phyloP scores from a whole-genome alignment of 2,329 filamentous ascomycete species.

The Zasmidium angulare region DNA sequence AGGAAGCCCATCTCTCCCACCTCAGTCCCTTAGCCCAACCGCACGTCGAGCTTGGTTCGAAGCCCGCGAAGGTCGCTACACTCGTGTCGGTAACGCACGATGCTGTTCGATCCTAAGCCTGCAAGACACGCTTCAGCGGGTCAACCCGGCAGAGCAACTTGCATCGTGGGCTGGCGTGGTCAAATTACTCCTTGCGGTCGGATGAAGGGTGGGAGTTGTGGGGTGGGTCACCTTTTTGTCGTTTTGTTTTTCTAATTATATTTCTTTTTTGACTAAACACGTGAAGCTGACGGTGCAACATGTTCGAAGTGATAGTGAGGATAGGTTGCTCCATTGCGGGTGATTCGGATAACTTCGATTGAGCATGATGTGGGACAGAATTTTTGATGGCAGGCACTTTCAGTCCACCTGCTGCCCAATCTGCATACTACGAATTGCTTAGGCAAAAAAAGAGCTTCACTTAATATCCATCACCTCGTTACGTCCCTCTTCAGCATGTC shows the following conservation, averaged over 20 bases:
- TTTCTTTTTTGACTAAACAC: background rate
- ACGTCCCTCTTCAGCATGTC: slow-evolving; percentile 47
- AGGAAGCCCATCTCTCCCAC: background rate
- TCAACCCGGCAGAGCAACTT: slow-evolving; percentile 1
- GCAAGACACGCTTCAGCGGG: slow-evolving; percentile 2
- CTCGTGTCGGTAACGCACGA: slow-evolving; percentile 2
- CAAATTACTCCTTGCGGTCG: background rate
- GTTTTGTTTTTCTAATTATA: background rate
- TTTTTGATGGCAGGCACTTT: no score
- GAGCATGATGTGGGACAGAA: no score
- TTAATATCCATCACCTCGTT: slow-evolving; percentile 22
- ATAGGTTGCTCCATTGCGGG: background rate
- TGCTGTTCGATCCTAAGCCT: background rate
- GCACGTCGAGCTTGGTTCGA: background rate
- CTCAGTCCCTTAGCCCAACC: background rate
- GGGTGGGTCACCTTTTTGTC: background rate
- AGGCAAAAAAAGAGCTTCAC: no score
- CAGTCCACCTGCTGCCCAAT: no score
- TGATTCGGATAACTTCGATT: no score
- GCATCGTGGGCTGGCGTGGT: background rate
- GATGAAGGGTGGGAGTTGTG: background rate
- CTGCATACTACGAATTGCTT: no score
- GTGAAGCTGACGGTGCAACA: no score
- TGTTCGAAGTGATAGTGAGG: no score
- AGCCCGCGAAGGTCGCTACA: background rate